Evolutionary conservation across 1,284 basidiomycete species (phyloP), one percentile per base, ranked within the genome.

Genomic region (Laetiporus sulphureus): DNA sequence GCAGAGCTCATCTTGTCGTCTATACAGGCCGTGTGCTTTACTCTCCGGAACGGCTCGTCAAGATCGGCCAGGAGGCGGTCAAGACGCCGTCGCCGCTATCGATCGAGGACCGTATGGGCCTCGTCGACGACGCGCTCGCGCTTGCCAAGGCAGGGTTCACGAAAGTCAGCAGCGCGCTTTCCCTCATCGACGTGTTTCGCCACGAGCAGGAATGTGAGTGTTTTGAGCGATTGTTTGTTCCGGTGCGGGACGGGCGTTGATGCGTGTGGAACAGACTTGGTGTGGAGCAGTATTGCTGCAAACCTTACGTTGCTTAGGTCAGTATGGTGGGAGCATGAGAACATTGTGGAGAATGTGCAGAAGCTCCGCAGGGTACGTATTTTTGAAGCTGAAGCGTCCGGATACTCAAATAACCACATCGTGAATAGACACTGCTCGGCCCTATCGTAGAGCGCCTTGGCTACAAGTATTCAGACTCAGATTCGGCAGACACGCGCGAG

Each of bases 11-110:
- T n/a, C n/a, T n/a, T n/a, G n/a, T n/a, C 30, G 32, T 38, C 16
- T 38, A 11, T 8, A 90, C n/a, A n/a, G 88, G 86, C 63, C 88
- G 93, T 37, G 92, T 96, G 24, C 68, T 86, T 21, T 99, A 99
- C 66, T 77, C 84, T 13, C 78, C 89, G 23, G 85, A 90, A 54
- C 77, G 89, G 27, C 74, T 96, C 16, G 68, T 70, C 27, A 80
- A 80, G 59, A 88, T 98, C 46, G 92, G 87, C 11, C 64, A 72
- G 32, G 89, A 92, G 57, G 88, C 90, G 3, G 75, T 83, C 12
- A 81, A 78, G 57, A 55, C 68, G 19, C 61, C 78, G 45, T 76
- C 79, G 11, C 65, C 72, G 7, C 91, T 96, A 66, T 75, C 82
- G 5, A 68, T 91, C 43, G 82, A 88, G 49, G 95, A 99, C 62